These are phyloP conservation scores for Penicillium nordicum DNA, from an alignment of 2,329 filamentous ascomycete species.

Conservation along the genomic window DNA sequence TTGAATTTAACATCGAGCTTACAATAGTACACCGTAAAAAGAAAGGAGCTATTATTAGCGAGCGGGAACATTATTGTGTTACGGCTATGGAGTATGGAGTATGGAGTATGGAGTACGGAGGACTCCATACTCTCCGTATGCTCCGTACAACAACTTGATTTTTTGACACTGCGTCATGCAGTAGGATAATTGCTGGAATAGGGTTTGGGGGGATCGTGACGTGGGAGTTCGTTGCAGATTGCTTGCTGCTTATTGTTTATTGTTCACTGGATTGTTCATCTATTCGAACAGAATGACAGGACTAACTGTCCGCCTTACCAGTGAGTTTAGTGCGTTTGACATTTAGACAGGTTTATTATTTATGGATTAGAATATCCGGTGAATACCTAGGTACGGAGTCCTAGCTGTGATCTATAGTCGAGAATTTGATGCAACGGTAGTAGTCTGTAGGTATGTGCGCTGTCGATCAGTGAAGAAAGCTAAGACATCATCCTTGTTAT, in stretches of 20 bases:
- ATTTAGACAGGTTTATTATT: neutral
- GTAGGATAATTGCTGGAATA: neutral
- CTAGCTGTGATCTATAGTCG: neutral
- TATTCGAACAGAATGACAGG: neutral
- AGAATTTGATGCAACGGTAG: neutral
- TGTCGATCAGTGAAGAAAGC: neutral
- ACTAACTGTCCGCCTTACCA: too few relatives aligned
- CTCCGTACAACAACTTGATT: too few relatives aligned
- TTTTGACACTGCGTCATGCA: neutral
- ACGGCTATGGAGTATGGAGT: neutral
- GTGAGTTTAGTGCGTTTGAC: neutral
- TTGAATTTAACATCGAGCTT: neutral
- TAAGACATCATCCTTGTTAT: neutral
- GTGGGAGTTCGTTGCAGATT: neutral
- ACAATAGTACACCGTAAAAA: neutral
- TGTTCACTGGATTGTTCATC: neutral
- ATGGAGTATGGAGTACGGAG: too few relatives aligned
- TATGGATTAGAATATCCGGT: neutral
- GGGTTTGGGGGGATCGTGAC: neutral
- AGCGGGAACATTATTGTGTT: neutral
- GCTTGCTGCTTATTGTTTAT: neutral
- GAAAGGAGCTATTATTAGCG: slow-evolving; percentile 6
- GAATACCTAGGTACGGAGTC: neutral
- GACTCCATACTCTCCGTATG: too few relatives aligned
- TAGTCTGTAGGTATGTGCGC: neutral